Evolutionary conservation across 805 yeast genomes (phyloP).

Genomic region (Myxozyma geophila): DNA sequence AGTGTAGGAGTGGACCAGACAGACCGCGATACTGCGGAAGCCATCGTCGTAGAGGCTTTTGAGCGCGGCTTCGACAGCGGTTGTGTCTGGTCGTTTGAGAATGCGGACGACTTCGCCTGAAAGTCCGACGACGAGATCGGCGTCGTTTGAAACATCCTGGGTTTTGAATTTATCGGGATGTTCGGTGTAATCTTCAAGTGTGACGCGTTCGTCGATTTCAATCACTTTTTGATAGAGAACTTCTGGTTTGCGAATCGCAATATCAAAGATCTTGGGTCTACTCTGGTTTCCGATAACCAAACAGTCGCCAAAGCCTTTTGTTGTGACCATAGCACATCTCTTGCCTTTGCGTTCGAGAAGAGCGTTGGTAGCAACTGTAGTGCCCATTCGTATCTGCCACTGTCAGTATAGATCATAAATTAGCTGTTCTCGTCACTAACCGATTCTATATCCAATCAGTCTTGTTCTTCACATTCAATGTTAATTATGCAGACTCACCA

Average conservation of each 20-base stretch:
- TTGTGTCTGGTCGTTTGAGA: constrained; percentile 55
- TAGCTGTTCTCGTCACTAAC: constrained; percentile 7
- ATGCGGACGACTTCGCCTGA: constrained; percentile 72
- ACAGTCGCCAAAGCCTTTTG: constrained; percentile 86
- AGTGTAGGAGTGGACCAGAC: constrained; percentile 73
- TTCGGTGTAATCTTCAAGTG: constrained; percentile 78
- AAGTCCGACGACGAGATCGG: constrained; percentile 55
- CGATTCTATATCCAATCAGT: constrained; percentile 14
- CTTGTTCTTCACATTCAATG: too few species aligned
- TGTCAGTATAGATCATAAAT: background rate
- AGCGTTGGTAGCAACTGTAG: constrained; percentile 96
- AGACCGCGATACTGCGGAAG: constrained; percentile 69
- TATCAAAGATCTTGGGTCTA: constrained; percentile 85
- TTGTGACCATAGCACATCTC: constrained; percentile 79
- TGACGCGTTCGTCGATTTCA: constrained; percentile 89
- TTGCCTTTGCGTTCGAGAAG: constrained; percentile 92
- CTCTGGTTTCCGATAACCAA: constrained; percentile 87
- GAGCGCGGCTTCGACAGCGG: constrained; percentile 51
- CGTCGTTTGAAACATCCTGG: constrained; percentile 37
- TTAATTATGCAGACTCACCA: constrained; percentile 29
- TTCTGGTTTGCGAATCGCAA: constrained; percentile 71
- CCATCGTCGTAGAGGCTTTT: constrained; percentile 58
- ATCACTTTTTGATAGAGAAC: constrained; percentile 74
- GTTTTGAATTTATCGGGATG: constrained; percentile 54
- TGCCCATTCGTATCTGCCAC: constrained; percentile 77